Conservation (phyloP, 352 stramenopile species). For the Pythium dissotocum region DNA sequence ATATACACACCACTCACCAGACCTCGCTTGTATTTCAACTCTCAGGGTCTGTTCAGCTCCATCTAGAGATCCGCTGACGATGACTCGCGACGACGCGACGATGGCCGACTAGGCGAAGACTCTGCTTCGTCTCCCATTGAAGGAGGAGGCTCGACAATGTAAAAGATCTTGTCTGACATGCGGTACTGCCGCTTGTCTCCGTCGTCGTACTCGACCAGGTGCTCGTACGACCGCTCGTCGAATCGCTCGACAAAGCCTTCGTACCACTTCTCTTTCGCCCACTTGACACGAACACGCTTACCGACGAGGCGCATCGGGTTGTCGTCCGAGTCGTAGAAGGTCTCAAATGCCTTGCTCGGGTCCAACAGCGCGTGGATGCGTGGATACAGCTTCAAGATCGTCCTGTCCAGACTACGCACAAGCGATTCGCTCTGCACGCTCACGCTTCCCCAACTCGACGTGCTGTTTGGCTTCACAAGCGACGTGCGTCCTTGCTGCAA, state of each 20-base stretch:
- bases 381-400: slow-evolving; percentile 31
- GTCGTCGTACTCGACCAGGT: slow-evolving; percentile 85
- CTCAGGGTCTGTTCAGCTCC: not conserved
- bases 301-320: slow-evolving; percentile 82
- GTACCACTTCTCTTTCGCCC: slow-evolving; percentile 90
- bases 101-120: not conserved
- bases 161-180: slow-evolving; percentile 90
- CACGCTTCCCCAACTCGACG: slow-evolving; percentile 63
- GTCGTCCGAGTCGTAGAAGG: slow-evolving; percentile 90
- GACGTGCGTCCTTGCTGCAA: slow-evolving; percentile 75
- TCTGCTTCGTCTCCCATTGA: not conserved
- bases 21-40: not conserved
- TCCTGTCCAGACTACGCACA: slow-evolving; percentile 28
- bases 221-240: slow-evolving; percentile 78
- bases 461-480: slow-evolving; percentile 87
- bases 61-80: slow-evolving; percentile 24
- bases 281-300: slow-evolving; percentile 85
- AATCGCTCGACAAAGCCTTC: slow-evolving; percentile 77
- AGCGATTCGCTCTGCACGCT: slow-evolving; percentile 25
- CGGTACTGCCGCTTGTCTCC: slow-evolving; percentile 86
- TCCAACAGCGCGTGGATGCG: slow-evolving; percentile 30
- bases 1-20: not conserved
- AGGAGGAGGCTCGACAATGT: slow-evolving; percentile 43
- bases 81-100: slow-evolving; percentile 21
- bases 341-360: slow-evolving; percentile 39